phyloP scores from a whole-genome alignment of 2,329 filamentous ascomycete genomes.

The Lasiodiplodia sp. region DNA sequence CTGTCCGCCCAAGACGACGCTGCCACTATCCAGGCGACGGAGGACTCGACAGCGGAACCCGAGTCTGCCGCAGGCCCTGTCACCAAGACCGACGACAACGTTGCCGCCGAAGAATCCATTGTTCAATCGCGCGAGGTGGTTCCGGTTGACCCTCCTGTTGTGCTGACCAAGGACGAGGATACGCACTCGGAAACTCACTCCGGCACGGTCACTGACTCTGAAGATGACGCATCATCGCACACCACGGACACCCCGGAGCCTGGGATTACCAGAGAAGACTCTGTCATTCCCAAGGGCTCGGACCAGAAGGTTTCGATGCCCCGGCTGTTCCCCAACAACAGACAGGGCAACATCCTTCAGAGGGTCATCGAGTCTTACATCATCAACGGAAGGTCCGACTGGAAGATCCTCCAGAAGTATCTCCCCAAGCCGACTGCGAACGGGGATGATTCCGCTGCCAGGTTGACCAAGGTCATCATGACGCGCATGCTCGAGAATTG shows the following conservation, averaged over 20 bases:
- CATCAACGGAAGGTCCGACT: conserved; percentile 15
- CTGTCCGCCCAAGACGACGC: neutral
- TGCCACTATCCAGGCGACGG: neutral
- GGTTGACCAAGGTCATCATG: conserved; percentile 1
- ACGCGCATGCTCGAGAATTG: conserved; percentile 21
- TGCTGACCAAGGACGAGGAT: conserved; percentile 17
- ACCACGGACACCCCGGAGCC: conserved; percentile 1
- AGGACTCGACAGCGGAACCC: neutral
- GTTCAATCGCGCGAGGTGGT: conserved; percentile 6
- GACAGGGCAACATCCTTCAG: conserved; percentile 4
- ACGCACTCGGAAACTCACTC: neutral
- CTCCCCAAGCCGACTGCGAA: conserved; percentile 9
- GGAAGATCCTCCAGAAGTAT: conserved; percentile 16
- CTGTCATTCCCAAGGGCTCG: conserved; percentile 16
- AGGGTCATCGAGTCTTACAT: conserved; percentile 9
- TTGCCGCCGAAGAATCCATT: conserved; percentile 1
- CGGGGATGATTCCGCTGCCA: conserved; percentile 10
- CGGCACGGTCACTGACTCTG: neutral
- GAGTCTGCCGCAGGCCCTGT: neutral
- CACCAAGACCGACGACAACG: neutral
- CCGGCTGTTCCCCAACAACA: conserved; percentile 18
- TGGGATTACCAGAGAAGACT: conserved; percentile 9
- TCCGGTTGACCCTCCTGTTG: conserved; percentile 14
- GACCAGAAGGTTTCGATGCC: conserved; percentile 14
- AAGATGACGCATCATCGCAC: conserved; percentile 5